Percentiles rank a stretch among this genome's conserved stretches.
These are phyloP conservation scores for Podospora appendiculata DNA, from an alignment of 495 filamentous ascomycete species.

Conservation along the genomic window DNA sequence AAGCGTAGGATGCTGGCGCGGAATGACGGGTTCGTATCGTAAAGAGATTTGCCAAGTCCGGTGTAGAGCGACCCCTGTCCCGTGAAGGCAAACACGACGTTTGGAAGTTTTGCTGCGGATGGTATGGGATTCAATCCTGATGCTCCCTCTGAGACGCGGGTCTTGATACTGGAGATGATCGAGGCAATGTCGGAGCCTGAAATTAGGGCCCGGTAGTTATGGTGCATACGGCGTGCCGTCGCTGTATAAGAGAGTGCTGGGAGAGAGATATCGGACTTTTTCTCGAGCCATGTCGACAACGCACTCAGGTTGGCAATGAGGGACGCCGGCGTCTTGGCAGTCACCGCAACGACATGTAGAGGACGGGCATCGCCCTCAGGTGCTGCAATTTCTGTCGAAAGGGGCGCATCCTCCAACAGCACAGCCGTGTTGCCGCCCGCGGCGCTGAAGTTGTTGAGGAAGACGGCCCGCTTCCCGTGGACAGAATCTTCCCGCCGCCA, in stretches of 20 bases:
- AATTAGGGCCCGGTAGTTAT: slow-evolving; percentile 62
- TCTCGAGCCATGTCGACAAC: slow-evolving; percentile 45
- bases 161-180: slow-evolving; percentile 30
- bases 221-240: slow-evolving; percentile 75
- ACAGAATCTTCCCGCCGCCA: slow-evolving; percentile 54
- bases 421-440: slow-evolving; percentile 61
- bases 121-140: slow-evolving; percentile 29
- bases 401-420: slow-evolving; percentile 50
- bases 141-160: slow-evolving; percentile 27
- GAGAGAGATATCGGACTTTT: slow-evolving; percentile 43
- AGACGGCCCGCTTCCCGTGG: slow-evolving; percentile 39
- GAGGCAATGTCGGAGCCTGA: slow-evolving; percentile 41
- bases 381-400: slow-evolving; percentile 9
- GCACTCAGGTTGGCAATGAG: slow-evolving; percentile 44
- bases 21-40: slow-evolving; percentile 56
- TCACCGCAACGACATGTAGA: slow-evolving; percentile 48
- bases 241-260: slow-evolving; percentile 67
- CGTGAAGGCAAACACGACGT: slow-evolving; percentile 62
- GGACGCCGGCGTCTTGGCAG: slow-evolving; percentile 50
- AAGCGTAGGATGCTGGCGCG: slow-evolving; percentile 61
- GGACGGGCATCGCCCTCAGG: slow-evolving; percentile 38
- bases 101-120: slow-evolving; percentile 36
- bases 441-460: slow-evolving; percentile 65
- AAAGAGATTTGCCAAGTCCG: slow-evolving; percentile 67
- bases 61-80: slow-evolving; percentile 62